phyloP scores from a whole-genome alignment of 2,329 filamentous ascomycete genomes.

The Xylaria hypoxylon region DNA sequence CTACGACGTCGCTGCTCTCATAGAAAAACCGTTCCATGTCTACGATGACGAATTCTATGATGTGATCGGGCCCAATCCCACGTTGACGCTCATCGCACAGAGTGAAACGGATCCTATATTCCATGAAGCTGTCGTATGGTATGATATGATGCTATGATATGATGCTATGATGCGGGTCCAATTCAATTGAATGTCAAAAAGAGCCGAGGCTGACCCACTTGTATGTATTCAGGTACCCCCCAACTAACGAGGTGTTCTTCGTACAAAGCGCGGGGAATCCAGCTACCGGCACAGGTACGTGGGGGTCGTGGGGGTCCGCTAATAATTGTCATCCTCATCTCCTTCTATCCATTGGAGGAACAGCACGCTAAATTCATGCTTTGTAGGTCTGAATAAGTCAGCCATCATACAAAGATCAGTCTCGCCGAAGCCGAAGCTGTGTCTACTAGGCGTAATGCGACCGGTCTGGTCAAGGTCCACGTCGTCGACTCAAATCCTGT shows the following conservation, averaged over 20 bases:
- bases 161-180: slow-evolving; percentile 54
- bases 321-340: too few species aligned
- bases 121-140: slow-evolving; percentile 68
- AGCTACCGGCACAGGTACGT: slow-evolving; percentile 58
- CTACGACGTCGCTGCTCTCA: slow-evolving; percentile 53
- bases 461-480: slow-evolving; percentile 56
- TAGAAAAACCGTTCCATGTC: slow-evolving; percentile 57
- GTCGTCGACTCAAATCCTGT: slow-evolving; percentile 57
- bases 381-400: slow-evolving; percentile 60
- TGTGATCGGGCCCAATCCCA: slow-evolving; percentile 62
- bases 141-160: too few species aligned
- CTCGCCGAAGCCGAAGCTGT: slow-evolving; percentile 58
- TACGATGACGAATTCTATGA: slow-evolving; percentile 64
- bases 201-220: slow-evolving; percentile 13
- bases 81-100: slow-evolving; percentile 62
- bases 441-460: slow-evolving; percentile 53
- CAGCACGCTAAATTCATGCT: slow-evolving; percentile 30
- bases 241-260: slow-evolving; percentile 66
- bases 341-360: not conserved
- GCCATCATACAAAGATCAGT: slow-evolving; percentile 62
- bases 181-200: not conserved
- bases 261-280: slow-evolving; percentile 62
- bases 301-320: not conserved
- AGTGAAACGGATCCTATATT: slow-evolving; percentile 61
- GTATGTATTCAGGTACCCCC: slow-evolving; percentile 50